Percentiles rank a stretch among this genome's conserved stretches.
Conservation (phyloP, 306 rosid genomes). For the Urtica urens region DNA sequence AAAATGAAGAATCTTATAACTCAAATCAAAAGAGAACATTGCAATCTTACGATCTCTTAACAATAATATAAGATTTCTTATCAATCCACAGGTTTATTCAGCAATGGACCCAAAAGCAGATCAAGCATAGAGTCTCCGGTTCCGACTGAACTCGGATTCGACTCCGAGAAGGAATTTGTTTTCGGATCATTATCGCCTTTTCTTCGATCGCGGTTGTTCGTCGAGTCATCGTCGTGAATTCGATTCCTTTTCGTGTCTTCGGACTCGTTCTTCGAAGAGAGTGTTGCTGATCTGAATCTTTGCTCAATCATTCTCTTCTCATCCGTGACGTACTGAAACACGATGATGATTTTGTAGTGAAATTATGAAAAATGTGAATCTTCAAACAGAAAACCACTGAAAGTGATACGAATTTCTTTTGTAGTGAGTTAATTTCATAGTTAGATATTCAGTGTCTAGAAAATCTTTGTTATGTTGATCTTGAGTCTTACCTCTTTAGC, state of each 20-base stretch:
- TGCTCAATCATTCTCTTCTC: constrained; percentile 22
- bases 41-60: too few relatives aligned
- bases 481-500: constrained; percentile 57
- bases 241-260: too few relatives aligned
- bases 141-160: too few relatives aligned
- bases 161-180: too few relatives aligned
- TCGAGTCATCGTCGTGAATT: constrained; percentile 16
- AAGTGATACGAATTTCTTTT: background rate
- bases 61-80: too few relatives aligned
- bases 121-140: constrained; percentile 64
- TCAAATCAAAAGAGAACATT: too few relatives aligned
- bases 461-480: background rate
- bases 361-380: background rate
- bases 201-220: constrained; percentile 21
- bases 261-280: constrained; percentile 14
- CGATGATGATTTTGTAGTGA: background rate
- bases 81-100: constrained; percentile 42
- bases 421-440: too few relatives aligned
- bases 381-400: background rate
- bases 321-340: constrained; percentile 48
- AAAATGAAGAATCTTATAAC: too few relatives aligned
- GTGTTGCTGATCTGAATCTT: constrained; percentile 13
- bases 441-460: background rate
- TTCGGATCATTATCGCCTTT: constrained; percentile 13
- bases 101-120: constrained; percentile 67